phyloP scores from a whole-genome alignment of 495 filamentous ascomycete genomes.

The Penicillium steckii region DNA sequence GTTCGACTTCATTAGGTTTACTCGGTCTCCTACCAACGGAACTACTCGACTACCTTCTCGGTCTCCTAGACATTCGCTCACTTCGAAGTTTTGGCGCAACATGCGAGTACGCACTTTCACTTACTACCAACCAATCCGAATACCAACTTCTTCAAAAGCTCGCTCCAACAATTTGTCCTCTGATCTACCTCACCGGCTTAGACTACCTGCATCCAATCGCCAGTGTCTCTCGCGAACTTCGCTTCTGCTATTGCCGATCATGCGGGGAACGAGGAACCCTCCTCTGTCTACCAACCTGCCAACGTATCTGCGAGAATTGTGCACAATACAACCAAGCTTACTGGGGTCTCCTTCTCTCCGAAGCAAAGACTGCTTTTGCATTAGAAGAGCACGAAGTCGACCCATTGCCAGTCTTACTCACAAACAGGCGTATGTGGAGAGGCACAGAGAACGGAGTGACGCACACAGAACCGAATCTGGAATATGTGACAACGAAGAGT shows the following conservation, averaged over 20 bases:
- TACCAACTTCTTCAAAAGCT: not conserved
- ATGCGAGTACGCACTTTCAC: not conserved
- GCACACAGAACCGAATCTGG: not conserved
- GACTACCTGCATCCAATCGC: not conserved
- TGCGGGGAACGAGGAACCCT: not conserved
- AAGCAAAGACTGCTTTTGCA: not conserved
- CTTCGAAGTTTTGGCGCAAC: not conserved
- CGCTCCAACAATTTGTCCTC: not conserved
- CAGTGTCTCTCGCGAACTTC: not conserved
- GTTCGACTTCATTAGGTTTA: not conserved
- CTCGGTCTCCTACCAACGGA: not conserved
- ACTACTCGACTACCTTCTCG: not conserved
- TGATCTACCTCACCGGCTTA: not conserved
- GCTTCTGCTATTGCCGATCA: not conserved
- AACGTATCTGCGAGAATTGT: constrained; percentile 7
- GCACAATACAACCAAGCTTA: not conserved
- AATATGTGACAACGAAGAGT: not conserved
- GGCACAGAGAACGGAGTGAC: not conserved
- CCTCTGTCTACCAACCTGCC: constrained; percentile 5
- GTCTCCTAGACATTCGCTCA: not conserved
- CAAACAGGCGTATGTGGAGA: not conserved
- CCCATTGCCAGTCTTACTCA: not conserved
- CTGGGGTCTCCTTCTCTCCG: constrained; percentile 1
- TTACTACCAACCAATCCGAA: not conserved
- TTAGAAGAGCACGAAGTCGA: not conserved